Conservation (phyloP, 164 flowering plant species). For the grape (Vitis vinifera) region ASM3070453v1 NC_081805.1:6073501-6074000, state of each 20-base stretch:
- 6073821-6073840: not conserved
- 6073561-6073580: too few relatives aligned
- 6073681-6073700: conserved; percentile 4
- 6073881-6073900: conserved; percentile 56
- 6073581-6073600: fast-evolving
- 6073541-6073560: too few relatives aligned
- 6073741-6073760: conserved; percentile 47
- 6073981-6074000: not conserved
- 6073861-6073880: conserved; percentile 21
- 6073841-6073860: not conserved
- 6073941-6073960: conserved; percentile 34
- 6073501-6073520: too few relatives aligned
- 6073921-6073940: conserved; percentile 65
- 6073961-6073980: too few relatives aligned
- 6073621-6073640: too few relatives aligned
- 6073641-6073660: too few relatives aligned
- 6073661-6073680: too few relatives aligned
- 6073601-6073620: too few relatives aligned
- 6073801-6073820: not conserved
- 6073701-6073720: conserved; percentile 15
- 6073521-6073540: too few relatives aligned
- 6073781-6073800: not conserved
- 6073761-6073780: conserved; percentile 33
- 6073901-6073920: conserved; percentile 73
- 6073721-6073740: conserved; percentile 25